phyloP scores from a whole-genome alignment of 805 yeast genomes.

The Starmerella geochares region DNA sequence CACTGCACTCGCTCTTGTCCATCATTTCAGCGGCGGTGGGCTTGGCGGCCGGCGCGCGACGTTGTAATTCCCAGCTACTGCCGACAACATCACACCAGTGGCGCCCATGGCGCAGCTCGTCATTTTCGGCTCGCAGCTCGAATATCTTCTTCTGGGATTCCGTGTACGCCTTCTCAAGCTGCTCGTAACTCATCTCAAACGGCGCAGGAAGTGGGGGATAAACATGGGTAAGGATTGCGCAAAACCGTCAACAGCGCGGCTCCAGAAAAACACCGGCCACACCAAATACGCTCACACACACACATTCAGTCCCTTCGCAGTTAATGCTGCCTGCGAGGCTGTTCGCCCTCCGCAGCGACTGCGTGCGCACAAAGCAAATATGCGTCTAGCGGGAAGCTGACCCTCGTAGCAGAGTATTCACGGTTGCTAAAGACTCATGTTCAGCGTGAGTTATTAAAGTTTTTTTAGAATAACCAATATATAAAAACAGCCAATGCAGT shows the following conservation, averaged over 20 bases:
- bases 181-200: not conserved
- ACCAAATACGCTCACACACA: too few species aligned
- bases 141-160: not conserved
- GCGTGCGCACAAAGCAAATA: too few species aligned
- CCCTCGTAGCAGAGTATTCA: too few species aligned
- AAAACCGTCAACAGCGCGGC: too few species aligned
- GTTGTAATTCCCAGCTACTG: conserved; percentile 17
- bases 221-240: conserved; percentile 1
- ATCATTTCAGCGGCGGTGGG: not conserved
- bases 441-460: conserved; percentile 5
- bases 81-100: conserved; percentile 11
- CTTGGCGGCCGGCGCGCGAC: too few species aligned
- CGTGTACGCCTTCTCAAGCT: not conserved
- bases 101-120: not conserved
- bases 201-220: not conserved
- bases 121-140: not conserved
- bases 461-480: conserved; percentile 10
- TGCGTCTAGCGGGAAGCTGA: too few species aligned
- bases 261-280: too few species aligned
- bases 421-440: not conserved
- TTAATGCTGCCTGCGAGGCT: too few species aligned
- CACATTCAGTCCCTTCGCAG: too few species aligned
- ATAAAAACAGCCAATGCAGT: conserved; percentile 9
- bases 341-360: too few species aligned
- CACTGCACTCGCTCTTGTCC: too few species aligned